These are phyloP conservation scores for Diaporthe vaccinii DNA, from an alignment of 2,329 filamentous ascomycete genomes.

Conservation along the genomic window DNA sequence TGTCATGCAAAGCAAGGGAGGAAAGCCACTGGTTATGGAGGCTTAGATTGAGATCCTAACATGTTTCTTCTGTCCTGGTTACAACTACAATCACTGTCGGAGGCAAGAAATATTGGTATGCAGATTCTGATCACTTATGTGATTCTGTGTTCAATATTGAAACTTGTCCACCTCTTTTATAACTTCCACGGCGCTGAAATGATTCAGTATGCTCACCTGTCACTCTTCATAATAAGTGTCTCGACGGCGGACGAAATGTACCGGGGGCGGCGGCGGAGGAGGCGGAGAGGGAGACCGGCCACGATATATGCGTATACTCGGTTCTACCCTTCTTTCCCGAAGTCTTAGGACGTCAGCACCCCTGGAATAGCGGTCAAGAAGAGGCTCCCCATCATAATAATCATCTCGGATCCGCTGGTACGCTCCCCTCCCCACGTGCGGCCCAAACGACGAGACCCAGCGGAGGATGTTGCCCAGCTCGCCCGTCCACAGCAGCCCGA, in stretches of 20 bases:
- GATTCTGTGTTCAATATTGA: neutral
- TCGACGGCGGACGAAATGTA: neutral
- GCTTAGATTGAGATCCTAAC: neutral
- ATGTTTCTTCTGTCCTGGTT: neutral
- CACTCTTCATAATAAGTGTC: neutral
- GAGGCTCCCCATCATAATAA: neutral
- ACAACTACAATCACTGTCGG: neutral
- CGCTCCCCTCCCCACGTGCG: neutral
- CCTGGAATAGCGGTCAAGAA: neutral
- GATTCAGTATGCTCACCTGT: neutral
- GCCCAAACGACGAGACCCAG: conserved; percentile 41
- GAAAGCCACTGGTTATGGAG: neutral
- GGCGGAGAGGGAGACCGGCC: neutral
- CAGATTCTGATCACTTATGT: too few relatives aligned
- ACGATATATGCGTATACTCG: neutral
- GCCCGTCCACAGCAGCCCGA: conserved; percentile 59
- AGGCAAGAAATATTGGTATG: too few relatives aligned
- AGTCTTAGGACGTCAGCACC: neutral
- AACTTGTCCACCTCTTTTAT: neutral
- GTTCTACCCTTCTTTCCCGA: neutral
- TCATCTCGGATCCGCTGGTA: neutral
- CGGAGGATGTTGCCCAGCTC: conserved; percentile 53
- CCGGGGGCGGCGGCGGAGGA: neutral
- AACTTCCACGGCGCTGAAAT: neutral
- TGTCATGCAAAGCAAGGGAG: conserved; percentile 16